phyloP scores from a whole-genome alignment of 257 asterid species.

The Capsicum rhomboideum region DNA sequence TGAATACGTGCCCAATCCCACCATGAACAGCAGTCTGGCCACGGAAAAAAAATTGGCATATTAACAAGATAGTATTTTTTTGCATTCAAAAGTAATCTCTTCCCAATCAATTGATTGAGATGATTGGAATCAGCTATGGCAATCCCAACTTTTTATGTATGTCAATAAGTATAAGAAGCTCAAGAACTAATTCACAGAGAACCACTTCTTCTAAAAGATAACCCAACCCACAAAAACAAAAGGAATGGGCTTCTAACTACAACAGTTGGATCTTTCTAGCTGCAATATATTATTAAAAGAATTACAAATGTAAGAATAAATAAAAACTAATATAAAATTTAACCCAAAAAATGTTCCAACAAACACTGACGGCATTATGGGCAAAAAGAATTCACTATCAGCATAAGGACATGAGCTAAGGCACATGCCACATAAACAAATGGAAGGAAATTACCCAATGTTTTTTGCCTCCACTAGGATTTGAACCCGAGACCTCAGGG shows the following conservation, averaged over 20 bases:
- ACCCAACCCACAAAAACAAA: neutral
- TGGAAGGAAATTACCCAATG: neutral
- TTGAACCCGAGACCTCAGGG: neutral
- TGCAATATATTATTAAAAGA: neutral
- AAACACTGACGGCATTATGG: neutral
- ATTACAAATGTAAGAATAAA: neutral
- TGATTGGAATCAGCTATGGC: neutral
- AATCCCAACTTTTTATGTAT: neutral
- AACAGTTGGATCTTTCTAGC: neutral
- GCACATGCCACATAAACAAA: neutral
- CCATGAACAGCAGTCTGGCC: slow-evolving; percentile 35
- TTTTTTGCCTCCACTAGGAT: neutral
- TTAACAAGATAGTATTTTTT: neutral
- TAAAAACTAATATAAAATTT: neutral
- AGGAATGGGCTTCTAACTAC: neutral
- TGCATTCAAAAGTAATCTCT: neutral
- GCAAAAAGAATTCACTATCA: neutral
- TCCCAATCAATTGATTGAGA: neutral
- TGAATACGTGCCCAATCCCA: slow-evolving; percentile 61
- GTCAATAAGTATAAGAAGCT: neutral
- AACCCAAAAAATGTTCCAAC: neutral
- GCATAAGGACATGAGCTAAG: neutral
- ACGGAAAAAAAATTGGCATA: neutral
- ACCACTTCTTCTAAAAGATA: neutral
- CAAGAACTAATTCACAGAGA: neutral